phyloP scores from a whole-genome alignment of 2,329 filamentous ascomycete species.

The Lasiodiplodia sp. region DNA sequence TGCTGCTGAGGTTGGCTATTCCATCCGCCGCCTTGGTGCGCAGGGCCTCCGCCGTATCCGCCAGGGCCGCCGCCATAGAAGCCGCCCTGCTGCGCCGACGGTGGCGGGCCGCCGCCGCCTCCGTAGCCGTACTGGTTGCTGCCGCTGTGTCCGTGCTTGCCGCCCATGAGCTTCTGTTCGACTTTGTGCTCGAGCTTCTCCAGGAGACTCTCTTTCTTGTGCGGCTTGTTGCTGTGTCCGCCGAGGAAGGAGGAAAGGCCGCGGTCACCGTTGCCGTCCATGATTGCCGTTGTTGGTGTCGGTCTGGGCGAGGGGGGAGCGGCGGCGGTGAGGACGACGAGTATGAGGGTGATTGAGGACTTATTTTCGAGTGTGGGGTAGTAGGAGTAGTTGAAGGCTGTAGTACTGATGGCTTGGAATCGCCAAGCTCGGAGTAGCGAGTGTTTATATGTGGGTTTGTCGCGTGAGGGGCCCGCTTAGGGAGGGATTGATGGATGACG shows the following conservation, averaged over 20 bases:
- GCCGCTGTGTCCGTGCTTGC: not conserved
- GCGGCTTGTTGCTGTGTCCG: conserved; percentile 6
- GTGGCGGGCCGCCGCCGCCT: not conserved
- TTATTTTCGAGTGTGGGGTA: conserved; percentile 3
- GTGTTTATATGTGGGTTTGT: not conserved
- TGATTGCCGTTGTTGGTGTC: not conserved
- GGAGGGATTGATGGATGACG: conserved; percentile 1
- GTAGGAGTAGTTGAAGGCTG: not conserved
- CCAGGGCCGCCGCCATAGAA: conserved; percentile 9
- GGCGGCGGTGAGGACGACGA: not conserved
- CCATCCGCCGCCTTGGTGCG: conserved; percentile 10
- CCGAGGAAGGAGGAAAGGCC: conserved; percentile 16
- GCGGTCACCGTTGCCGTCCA: conserved; percentile 16
- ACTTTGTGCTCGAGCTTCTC: conserved; percentile 27
- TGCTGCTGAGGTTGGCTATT: not conserved
- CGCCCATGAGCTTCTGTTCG: conserved; percentile 24
- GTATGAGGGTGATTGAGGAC: not conserved
- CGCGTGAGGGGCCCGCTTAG: not conserved
- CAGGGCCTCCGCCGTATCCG: not conserved
- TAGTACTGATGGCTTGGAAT: not conserved
- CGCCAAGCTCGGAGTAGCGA: not conserved
- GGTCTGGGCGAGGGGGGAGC: not conserved
- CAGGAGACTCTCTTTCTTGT: conserved; percentile 25
- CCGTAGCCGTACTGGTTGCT: not conserved
- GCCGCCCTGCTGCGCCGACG: conserved; percentile 19